Evolutionary conservation across 2,329 filamentous ascomycete genomes (phyloP), one percentile per base, ranked within the genome.

Genomic region (Parascedosporium putredinis): DNA sequence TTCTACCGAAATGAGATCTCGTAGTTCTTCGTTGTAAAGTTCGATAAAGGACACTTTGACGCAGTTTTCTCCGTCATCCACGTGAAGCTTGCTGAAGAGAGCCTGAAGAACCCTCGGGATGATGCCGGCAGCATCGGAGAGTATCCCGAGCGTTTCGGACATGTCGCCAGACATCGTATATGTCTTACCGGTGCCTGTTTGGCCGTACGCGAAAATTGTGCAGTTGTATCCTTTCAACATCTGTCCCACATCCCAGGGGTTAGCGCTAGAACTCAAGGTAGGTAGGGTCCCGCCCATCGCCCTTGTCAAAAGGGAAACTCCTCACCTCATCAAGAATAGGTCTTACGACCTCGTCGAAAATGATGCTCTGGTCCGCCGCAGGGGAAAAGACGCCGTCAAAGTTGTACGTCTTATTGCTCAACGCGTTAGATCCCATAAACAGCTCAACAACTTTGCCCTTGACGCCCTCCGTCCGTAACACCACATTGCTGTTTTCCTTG

Each of bases 81-180:
- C 68, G 53, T 93, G 86, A 5, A 98, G 79, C 61, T 87, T 91
- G 56, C 79, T 78, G 67, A 98, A 98, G 0, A 98, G 75, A 0
- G 86, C 79, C 60, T 96, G 84, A 0, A 98, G 72, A 1, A 90
- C 88, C 45, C 94, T 84, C 22, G 94, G 94, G 54, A 98, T 93
- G 58, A 98, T 97, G 58, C 93, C 93, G 24, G 94, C 93, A 34
- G 83, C 84, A 62, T 97, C 93, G 1, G 91, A 91, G 12, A 95
- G 74, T 52, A 95, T 81, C 2, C 91, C 88, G 33, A 89, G 68
- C 0, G 81, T 88, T 58, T 96, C 87, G 12, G 79, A 87, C 81
- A 98, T 96, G 65, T 98, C 91, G 50, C 93, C 93, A 1, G 91
- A 95, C 93, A 98, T 98, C 22, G 93, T 98, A 67, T 98, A 98